Evolutionary conservation across 306 rosid species (phyloP).

Genomic region (Vigna mungo): DNA sequence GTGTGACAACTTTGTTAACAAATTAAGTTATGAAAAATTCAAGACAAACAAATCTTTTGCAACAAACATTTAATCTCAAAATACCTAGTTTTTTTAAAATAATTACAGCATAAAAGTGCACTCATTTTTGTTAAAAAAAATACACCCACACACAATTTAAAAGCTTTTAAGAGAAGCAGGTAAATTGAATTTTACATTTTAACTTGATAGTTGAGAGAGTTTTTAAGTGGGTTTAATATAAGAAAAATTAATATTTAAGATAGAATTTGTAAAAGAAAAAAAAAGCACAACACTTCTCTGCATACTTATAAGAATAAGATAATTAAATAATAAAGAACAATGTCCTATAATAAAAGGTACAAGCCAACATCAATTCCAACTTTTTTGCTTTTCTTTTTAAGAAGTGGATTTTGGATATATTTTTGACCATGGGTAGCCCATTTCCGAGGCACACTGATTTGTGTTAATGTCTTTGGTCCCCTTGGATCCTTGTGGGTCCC

Average conservation of each 20-base stretch:
- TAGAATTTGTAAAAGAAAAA: neutral
- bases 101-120: neutral
- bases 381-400: conserved; percentile 37
- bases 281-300: neutral
- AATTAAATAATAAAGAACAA: conserved; percentile 3
- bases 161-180: neutral
- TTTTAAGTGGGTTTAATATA: neutral
- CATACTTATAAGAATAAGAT: neutral
- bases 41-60: neutral
- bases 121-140: neutral
- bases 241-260: neutral
- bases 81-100: neutral
- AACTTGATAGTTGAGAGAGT: neutral
- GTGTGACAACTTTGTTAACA: neutral
- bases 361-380: conserved; percentile 12
- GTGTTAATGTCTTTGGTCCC: conserved; percentile 4
- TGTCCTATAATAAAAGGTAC: neutral
- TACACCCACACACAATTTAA: too few species aligned
- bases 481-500: conserved; percentile 41
- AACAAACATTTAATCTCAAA: neutral
- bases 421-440: conserved; percentile 49
- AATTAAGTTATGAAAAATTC: neutral
- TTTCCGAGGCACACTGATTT: conserved; percentile 46
- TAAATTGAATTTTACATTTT: neutral
- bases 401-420: conserved; percentile 41